Base-by-base conservation (phyloP, 495 filamentous ascomycete species). In the Friedmanniomyces simplex region DNA sequence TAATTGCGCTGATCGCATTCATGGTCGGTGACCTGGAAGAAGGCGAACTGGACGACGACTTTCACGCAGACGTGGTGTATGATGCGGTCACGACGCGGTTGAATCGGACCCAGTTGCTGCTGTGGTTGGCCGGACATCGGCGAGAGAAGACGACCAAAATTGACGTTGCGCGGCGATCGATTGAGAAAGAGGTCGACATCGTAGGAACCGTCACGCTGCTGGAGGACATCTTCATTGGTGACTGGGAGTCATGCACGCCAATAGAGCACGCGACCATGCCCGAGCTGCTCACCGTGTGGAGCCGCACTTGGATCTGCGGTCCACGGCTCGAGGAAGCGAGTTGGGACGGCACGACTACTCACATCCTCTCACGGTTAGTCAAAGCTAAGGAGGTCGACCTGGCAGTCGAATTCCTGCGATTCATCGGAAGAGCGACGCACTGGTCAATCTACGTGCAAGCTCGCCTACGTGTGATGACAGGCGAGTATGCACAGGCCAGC, bases 391-490 rank as follows among this genome's bases (percentile, higher is more conserved):
- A 68, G 34, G 57, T 52, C 25, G 63, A 54, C 1, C 58, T 71
- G 16, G 70, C 55, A 53, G 54, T 50, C 54, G 86, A 93, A 64
- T 88, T 95, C 62, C 48, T 61, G 32, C 25, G 20, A 18, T 64
- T 74, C 77, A 50, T 80, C 79, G 8, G 93, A 88, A 67, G 82
- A 78, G 30, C 45, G 25, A 14, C 47, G 0, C 67, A 76, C 28
- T 97, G 93, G 81, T 81, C 87, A 5, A 84, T 80, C 0, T 99
- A 99, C 68, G 75, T 96, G 16, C 88, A 88, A 68, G 91, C 87
- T 13, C 85, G 94, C 34, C 76, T 93, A 45, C 79, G 83, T 66
- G 76, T 96, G 18, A 79, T 83, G 14, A 81, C 81, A 64, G 81
- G 81, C 21, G 85, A 93, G 63, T 80, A 79, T 63, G 78, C 80